Conservation (phyloP, 495 filamentous ascomycete species). For the Thozetella sp. region DNA sequence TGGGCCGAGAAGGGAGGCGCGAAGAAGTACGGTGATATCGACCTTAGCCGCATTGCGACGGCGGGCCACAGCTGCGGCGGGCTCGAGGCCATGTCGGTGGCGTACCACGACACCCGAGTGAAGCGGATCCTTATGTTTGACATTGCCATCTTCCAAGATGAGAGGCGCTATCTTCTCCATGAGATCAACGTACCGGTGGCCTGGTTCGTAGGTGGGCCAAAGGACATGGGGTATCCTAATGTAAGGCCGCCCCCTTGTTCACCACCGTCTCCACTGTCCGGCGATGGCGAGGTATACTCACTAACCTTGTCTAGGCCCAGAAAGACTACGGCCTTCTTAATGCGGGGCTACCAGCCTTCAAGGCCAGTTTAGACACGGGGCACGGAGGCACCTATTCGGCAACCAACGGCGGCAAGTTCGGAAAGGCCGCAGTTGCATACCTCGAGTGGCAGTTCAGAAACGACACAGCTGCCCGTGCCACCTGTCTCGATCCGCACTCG, state of each 20-base stretch:
- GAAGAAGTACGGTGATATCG: slow-evolving; percentile 26
- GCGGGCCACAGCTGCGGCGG: slow-evolving; percentile 29
- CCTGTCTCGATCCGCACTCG: slow-evolving; percentile 17
- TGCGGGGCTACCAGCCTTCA: slow-evolving; percentile 22
- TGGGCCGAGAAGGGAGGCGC: slow-evolving; percentile 26
- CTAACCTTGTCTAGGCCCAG: slow-evolving; percentile 20
- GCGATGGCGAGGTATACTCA: background rate
- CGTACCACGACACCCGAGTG: slow-evolving; percentile 18
- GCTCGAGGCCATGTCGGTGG: slow-evolving; percentile 26
- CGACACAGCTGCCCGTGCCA: slow-evolving; percentile 19
- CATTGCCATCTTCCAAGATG: slow-evolving; percentile 23
- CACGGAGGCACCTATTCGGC: slow-evolving; percentile 26
- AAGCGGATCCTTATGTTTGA: slow-evolving; percentile 25
- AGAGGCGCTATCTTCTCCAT: slow-evolving; percentile 14
- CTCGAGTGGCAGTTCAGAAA: slow-evolving; percentile 22
- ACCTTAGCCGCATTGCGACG: slow-evolving; percentile 18
- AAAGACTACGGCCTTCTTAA: slow-evolving; percentile 27
- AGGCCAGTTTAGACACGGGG: slow-evolving; percentile 32
- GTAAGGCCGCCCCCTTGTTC: slow-evolving; percentile 12
- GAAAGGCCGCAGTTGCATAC: slow-evolving; percentile 18
- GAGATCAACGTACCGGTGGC: slow-evolving; percentile 24
- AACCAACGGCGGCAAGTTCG: slow-evolving; percentile 27
- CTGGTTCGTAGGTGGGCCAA: slow-evolving; percentile 22
- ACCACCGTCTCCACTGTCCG: background rate
- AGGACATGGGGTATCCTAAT: slow-evolving; percentile 31